Evolutionary conservation across 495 filamentous ascomycete species (phyloP), one percentile per base, ranked within the genome.

Genomic region (Xylaria castorea): DNA sequence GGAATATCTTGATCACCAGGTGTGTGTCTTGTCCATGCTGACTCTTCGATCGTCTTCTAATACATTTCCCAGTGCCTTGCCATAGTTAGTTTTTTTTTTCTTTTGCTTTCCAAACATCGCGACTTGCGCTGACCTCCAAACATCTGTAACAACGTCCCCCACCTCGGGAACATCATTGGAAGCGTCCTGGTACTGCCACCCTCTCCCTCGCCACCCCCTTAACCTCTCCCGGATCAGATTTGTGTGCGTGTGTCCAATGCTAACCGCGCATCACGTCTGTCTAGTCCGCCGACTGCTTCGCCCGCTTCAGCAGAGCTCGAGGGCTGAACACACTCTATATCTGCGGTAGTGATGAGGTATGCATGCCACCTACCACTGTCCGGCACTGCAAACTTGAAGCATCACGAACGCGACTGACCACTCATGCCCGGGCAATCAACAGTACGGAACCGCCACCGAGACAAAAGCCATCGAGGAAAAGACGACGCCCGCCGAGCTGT

Each of bases 101-200:
- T 14, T 42, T 25, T 12, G 38, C 25, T 42, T 27, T 6, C 38
- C 32, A 1, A 40, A 36, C 50, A 22, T n/a, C 5, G 36, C 34
- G 11, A 22, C 34, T 36, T 20, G 30, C 46, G 30, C 66, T 68
- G 51, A 68, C 66, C 48, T 48, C 22, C 50, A 68, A 27, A 57
- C 34, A 68, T 50, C 18, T 69, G 66, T 65, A 98, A 98, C 84
- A 98, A 97, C 82, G 93, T 97, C 12, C 96, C 95, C 65, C 95
- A 97, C 83, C 86, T 97, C 77, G 95, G 96, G 68, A 99, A 99
- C 81, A 91, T 98, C 68, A 88, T 98, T 67, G 96, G 96, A 69
- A 93, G 91, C 74, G 94, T 97, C 48, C 88, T 98, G 77, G 70
- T 72, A 67, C 20, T 30, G 53, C 38, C 9, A 25, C 8, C 20